Conservation (phyloP, 306 rosid genomes). For the Prosopis cineraria region DNA sequence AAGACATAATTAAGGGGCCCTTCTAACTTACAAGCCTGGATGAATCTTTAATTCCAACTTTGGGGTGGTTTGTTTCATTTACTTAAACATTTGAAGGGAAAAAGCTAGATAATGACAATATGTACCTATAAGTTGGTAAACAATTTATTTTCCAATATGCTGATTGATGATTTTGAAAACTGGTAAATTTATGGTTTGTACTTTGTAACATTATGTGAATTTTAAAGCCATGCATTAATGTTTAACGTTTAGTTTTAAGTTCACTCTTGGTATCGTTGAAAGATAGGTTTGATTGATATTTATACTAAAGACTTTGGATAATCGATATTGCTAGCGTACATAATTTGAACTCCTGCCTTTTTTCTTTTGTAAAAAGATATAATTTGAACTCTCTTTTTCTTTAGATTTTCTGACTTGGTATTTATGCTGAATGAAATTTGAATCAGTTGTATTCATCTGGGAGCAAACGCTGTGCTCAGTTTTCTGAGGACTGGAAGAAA, state of each 20-base stretch:
- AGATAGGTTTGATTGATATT: conserved; percentile 30
- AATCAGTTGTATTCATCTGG: conserved; percentile 78
- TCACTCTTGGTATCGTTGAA: conserved; percentile 15
- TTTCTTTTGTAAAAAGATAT: background rate
- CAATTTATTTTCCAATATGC: conserved; percentile 17
- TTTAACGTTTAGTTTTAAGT: background rate
- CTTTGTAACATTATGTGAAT: conserved; percentile 18
- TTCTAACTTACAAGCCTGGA: background rate
- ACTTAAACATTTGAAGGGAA: conserved; percentile 1
- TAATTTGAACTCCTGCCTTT: background rate
- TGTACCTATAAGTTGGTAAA: conserved; percentile 19
- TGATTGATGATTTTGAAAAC: conserved; percentile 17
- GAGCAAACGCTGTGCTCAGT: conserved; percentile 68
- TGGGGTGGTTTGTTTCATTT: conserved; percentile 10
- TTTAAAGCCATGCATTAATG: conserved; percentile 6
- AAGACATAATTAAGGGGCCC: background rate
- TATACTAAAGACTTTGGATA: background rate
- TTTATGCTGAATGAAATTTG: conserved; percentile 33
- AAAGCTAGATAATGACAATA: background rate
- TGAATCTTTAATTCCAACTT: background rate
- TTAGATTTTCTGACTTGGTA: conserved; percentile 22
- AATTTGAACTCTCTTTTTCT: background rate
- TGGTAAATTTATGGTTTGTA: background rate
- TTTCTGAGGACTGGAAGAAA: conserved; percentile 69
- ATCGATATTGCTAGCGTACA: background rate